These are phyloP conservation scores for Trichosanthes cucumerina DNA, from an alignment of 306 rosid genomes.

Conservation along the genomic window DNA sequence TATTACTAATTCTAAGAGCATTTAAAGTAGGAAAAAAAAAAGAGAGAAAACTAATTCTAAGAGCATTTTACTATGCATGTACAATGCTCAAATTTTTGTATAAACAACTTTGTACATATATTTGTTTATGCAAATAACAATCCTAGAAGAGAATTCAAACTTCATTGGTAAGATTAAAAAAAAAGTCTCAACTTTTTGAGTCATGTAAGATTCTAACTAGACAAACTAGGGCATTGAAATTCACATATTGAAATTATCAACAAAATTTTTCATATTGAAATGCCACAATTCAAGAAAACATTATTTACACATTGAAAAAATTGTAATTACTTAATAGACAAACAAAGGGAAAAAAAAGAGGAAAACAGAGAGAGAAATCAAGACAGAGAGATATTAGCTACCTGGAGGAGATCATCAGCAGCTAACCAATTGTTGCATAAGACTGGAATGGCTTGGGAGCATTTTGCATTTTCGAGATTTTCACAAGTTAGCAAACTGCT, in stretches of 20 bases:
- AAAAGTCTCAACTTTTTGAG: not conserved
- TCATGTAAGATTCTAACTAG: not conserved
- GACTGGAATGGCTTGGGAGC: conserved; percentile 80
- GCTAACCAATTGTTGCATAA: conserved; percentile 40
- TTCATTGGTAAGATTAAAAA: not conserved
- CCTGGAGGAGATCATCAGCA: conserved; percentile 42
- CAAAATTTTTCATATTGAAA: not conserved
- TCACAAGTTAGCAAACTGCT: conserved; percentile 26
- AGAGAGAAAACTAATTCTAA: not conserved
- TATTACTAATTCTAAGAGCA: not conserved
- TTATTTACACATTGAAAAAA: not conserved
- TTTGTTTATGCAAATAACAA: not conserved
- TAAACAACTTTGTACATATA: not conserved
- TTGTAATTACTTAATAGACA: not conserved
- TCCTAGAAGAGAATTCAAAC: not conserved
- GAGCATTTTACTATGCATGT: not conserved
- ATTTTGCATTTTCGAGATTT: conserved; percentile 40
- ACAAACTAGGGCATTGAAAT: not conserved
- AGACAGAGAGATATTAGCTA: not conserved
- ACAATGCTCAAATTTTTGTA: not conserved
- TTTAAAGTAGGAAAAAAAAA: too few species aligned
- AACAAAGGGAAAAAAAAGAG: not conserved
- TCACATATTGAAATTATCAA: not conserved
- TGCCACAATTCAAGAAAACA: not conserved
- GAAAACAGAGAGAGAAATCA: not conserved